phyloP scores from a whole-genome alignment of 2,329 filamentous ascomycete genomes.

The Cryphonectria japonica region DNA sequence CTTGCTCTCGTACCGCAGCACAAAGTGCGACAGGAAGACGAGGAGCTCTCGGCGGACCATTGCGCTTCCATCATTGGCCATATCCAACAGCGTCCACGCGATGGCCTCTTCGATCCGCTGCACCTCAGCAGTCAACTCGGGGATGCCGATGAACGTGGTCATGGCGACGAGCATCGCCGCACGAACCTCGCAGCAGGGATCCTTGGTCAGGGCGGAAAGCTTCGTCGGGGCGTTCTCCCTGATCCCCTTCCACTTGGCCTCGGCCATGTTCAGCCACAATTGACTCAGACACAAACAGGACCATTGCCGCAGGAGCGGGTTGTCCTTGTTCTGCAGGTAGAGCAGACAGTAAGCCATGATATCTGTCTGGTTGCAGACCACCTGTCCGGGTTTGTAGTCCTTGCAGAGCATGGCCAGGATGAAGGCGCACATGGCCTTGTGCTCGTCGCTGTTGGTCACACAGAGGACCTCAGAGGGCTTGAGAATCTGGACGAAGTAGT shows the following conservation, averaged over 20 bases:
- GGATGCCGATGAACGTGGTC: slow-evolving; percentile 92
- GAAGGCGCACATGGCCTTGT: slow-evolving; percentile 97
- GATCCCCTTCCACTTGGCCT: slow-evolving; percentile 96
- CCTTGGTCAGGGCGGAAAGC: slow-evolving; percentile 78
- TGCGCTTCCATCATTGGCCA: slow-evolving; percentile 92
- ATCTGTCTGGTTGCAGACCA: slow-evolving; percentile 86
- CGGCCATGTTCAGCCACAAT: slow-evolving; percentile 86
- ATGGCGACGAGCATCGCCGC: slow-evolving; percentile 92
- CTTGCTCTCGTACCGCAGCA: slow-evolving; percentile 87
- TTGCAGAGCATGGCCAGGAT: slow-evolving; percentile 98
- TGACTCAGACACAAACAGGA: slow-evolving; percentile 94
- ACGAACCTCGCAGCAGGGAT: slow-evolving; percentile 88
- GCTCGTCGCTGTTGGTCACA: slow-evolving; percentile 86
- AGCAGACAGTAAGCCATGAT: slow-evolving; percentile 86
- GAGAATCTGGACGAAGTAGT: slow-evolving; percentile 93
- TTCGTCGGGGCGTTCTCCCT: slow-evolving; percentile 82
- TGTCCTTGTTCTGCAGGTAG: slow-evolving; percentile 84
- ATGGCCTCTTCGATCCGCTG: slow-evolving; percentile 89
- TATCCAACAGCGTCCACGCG: slow-evolving; percentile 84
- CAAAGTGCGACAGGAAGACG: slow-evolving; percentile 91
- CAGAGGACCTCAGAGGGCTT: slow-evolving; percentile 83
- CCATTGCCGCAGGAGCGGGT: slow-evolving; percentile 90
- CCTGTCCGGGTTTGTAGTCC: slow-evolving; percentile 87
- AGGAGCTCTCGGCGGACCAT: slow-evolving; percentile 92
- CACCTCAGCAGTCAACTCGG: slow-evolving; percentile 88